Base-by-base conservation (phyloP, 2,329 filamentous ascomycete species). In the Sarocladium oryzae region DNA sequence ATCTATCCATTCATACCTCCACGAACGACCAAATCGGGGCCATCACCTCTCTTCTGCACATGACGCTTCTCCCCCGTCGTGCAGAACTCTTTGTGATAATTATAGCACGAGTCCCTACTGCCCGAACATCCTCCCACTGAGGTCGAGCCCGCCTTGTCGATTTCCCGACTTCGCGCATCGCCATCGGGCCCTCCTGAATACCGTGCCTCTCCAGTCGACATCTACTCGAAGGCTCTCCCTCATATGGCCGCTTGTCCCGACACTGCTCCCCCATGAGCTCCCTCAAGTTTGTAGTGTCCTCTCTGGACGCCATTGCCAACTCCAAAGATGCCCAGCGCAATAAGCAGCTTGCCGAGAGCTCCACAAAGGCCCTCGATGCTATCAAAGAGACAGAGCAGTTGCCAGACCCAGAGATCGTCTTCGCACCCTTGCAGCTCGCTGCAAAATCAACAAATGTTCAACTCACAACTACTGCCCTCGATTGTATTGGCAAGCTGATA, bases 401-500 rank as follows among this genome's bases (percentile, higher is more conserved):
- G 55, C 89, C 95, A 62, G 88, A 95, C 62, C 91, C 95, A 30
- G 90, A 97, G 66, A 75, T 95, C 52, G 84, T 99, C 59, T 99
- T 99, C 64, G 84, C 86, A 57, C 93, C 93, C 13, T 72, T 99
- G 28, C 88, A 95, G 64, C 79, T 97, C 37, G 93, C 95, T 45
- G 92, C 91, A 32, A 89, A 90, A 65, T 86, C 89, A 9, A 81
- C 85, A 60, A 96, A 89, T 61, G 85, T 92, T 50, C 83, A 89
- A 53, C 77, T 99, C 43, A 88, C 90, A 54, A 95, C 90, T 20
- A 88, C 88, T 33, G 91, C 93, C 6, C 82, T 99, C 63, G 93
- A 99, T 70, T 97, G 92, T 70, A 96, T 99, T 61, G 93, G 95
- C 62, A 99, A 99, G 74, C 84, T 99, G 56, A 97, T 97, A 66